Percentiles rank a stretch among this genome's conserved stretches.
Conservation (phyloP, 352 stramenopile species). For the Phytophthora sp. region DNA sequence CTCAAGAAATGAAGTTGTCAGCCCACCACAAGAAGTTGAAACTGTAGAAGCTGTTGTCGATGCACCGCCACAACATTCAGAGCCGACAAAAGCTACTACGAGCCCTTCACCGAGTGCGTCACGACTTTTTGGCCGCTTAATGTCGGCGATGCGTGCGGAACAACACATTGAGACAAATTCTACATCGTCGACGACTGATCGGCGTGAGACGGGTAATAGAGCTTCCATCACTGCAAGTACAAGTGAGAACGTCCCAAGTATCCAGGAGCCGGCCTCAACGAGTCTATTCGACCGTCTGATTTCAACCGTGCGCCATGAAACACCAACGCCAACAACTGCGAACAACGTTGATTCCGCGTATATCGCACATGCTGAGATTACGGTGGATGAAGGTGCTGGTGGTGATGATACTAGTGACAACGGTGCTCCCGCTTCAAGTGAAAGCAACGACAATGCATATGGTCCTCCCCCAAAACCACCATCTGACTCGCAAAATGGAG, state of each 20-base stretch:
- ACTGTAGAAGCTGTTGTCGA: neutral
- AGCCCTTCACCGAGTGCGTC: slow-evolving; percentile 4
- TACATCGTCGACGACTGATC: neutral
- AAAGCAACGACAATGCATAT: neutral
- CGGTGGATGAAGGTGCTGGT: neutral
- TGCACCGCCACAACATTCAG: neutral
- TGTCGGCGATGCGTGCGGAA: slow-evolving; percentile 9
- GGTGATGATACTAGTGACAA: neutral
- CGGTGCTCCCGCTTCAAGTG: neutral
- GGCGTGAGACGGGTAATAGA: neutral
- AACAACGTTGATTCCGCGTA: neutral
- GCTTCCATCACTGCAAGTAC: neutral
- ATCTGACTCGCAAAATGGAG: neutral
- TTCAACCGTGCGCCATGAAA: slow-evolving; percentile 1
- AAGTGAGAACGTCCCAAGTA: neutral
- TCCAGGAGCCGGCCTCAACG: neutral
- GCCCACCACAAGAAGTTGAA: neutral
- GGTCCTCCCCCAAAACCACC: too few species aligned
- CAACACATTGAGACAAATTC: neutral
- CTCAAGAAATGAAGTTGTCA: neutral
- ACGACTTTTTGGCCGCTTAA: slow-evolving; percentile 1
- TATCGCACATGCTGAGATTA: slow-evolving; percentile 9
- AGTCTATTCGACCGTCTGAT: slow-evolving; percentile 5
- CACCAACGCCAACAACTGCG: neutral
- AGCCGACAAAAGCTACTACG: neutral